Base-by-base conservation (phyloP, 257 asterid genomes). In the Anisodus acutangulus region DNA sequence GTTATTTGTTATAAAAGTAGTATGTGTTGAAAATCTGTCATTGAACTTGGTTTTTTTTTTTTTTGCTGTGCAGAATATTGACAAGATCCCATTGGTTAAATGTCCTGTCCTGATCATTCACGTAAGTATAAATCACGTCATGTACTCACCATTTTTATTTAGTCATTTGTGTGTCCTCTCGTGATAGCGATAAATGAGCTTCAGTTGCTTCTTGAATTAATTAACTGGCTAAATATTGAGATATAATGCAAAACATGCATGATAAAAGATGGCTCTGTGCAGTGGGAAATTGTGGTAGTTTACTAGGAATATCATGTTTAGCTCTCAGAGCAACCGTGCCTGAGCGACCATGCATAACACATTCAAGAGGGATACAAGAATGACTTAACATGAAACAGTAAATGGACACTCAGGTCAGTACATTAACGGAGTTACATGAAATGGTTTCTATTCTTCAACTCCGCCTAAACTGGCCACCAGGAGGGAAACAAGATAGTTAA, bases 41-140 rank as follows among this genome's bases (percentile, higher is more conserved):
- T 82, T 84, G 63, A 87, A 68, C 78, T 59, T 82, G 80, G 22
- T 64, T 67, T 31, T 84, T 0, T 22, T 22, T 78, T 69, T 83
- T 69, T 82, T 35, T 80, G 47, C 84, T 85, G 19, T 90, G 93
- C 98, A 95, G 98, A 95, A 95, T 84, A 91, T 95, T 84, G 98
- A 95, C 91, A 93, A 95, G 89, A 95, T 95, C 45, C 90, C 93
- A 55, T 82, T 86, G 93, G 97, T 95, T 92, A 95, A 92, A 90
- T 93, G 98, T 85, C 97, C 95, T 83, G 96, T 95, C 87, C 89
- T 93, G 83, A 88, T 95, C 82, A 93, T 95, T 87, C 98, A 95
- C 90, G 98, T 95, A 90, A 92, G 98, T 88, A 31, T 84, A 84
- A 49, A 70, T 60, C n/a, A 45, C 35, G 8, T 78, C 66, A 15